phyloP scores from a whole-genome alignment of 1,139 yeast species.

The Kodamaea arcana region DNA sequence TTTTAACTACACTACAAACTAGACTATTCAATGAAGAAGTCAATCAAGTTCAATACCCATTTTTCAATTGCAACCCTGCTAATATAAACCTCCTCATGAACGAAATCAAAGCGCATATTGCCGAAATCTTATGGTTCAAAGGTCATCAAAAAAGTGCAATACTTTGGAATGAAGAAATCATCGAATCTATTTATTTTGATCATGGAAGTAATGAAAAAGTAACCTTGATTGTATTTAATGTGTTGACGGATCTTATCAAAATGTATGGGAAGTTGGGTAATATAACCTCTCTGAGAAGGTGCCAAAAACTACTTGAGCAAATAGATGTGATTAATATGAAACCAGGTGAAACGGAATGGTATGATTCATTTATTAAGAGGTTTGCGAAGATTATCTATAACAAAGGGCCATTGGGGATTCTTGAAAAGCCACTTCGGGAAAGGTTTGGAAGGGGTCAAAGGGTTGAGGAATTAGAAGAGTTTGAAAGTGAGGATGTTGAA shows the following conservation, averaged over 20 bases:
- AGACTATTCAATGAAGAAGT: conserved; percentile 16
- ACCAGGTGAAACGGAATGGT: conserved; percentile 26
- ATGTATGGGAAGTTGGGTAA: conserved; percentile 33
- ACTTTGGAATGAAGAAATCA: conserved; percentile 58
- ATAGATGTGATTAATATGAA: conserved; percentile 18
- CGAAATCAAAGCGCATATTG: conserved; percentile 52
- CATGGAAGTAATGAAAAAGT: conserved; percentile 27
- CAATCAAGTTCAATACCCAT: conserved; percentile 32
- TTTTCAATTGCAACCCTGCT: conserved; percentile 33
- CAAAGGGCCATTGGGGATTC: conserved; percentile 42
- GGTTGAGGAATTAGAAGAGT: conserved; percentile 38
- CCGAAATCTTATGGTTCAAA: conserved; percentile 64
- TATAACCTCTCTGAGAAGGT: conserved; percentile 22
- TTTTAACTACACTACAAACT: conserved; percentile 20
- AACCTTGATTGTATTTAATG: conserved; percentile 28
- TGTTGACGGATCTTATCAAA: conserved; percentile 26
- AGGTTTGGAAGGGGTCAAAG: conserved; percentile 35
- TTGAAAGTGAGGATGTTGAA: conserved; percentile 41
- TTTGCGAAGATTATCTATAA: conserved; percentile 39
- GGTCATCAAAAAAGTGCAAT: conserved; percentile 52
- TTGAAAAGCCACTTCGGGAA: conserved; percentile 39
- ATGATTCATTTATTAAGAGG: conserved; percentile 30
- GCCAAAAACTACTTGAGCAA: conserved; percentile 23
- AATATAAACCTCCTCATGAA: conserved; percentile 28
- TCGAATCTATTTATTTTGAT: conserved; percentile 34